Evolutionary conservation across 2,329 filamentous ascomycete species (phyloP).

Genomic region (Acephala macrosclerotiorum): DNA sequence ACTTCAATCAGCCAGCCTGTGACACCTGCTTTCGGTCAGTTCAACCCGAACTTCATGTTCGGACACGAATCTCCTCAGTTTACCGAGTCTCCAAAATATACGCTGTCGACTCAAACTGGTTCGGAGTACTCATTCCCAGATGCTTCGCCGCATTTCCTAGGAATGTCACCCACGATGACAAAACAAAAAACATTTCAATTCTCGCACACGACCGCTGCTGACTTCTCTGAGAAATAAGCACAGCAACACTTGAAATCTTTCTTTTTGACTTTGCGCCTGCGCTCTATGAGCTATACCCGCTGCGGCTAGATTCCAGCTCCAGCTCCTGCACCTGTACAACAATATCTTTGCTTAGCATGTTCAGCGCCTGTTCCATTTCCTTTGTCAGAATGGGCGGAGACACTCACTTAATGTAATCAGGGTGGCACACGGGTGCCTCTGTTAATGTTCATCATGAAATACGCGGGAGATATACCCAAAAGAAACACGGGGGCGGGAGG

Average conservation of each 20-base stretch:
- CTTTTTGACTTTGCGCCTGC: constrained; percentile 15
- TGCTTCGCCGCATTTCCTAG: constrained; percentile 23
- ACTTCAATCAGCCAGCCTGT: constrained; percentile 41
- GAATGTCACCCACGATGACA: constrained; percentile 34
- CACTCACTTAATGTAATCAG: constrained; percentile 40
- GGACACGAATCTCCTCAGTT: constrained; percentile 36
- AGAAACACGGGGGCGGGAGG: constrained; percentile 27
- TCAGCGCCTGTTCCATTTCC: constrained; percentile 30
- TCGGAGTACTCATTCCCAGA: constrained; percentile 42
- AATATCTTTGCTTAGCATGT: constrained; percentile 31
- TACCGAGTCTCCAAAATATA: constrained; percentile 37
- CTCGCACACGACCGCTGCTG: constrained; percentile 43
- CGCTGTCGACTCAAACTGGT: constrained; percentile 34
- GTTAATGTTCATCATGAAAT: constrained; percentile 36
- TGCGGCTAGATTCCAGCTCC: constrained; percentile 12
- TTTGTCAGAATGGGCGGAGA: constrained; percentile 16
- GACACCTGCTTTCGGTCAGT: constrained; percentile 42
- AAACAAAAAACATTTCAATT: constrained; percentile 45
- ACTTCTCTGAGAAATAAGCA: constrained; percentile 40
- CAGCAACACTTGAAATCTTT: constrained; percentile 20
- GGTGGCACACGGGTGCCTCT: constrained; percentile 21
- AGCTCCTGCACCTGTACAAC: constrained; percentile 33
- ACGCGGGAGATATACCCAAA: constrained; percentile 32
- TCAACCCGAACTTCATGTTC: constrained; percentile 37
- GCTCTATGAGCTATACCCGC: constrained; percentile 28